Evolutionary conservation across 352 stramenopile species (phyloP).

Genomic region (Pythium rishiriense): DNA sequence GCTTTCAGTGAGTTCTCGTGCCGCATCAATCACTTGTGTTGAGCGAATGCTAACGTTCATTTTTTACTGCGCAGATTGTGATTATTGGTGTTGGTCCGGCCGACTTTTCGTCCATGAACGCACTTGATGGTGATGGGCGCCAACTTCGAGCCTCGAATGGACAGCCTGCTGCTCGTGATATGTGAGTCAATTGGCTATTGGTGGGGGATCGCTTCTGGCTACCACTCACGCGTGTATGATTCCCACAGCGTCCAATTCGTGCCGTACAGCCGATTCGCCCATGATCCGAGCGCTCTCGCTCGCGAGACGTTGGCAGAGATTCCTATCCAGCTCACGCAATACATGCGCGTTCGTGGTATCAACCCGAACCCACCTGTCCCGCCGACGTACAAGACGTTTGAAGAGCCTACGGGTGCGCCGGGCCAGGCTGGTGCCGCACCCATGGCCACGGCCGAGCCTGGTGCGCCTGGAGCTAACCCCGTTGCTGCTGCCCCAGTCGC

Average conservation of each 20-base stretch:
- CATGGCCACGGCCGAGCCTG: conserved; percentile 16
- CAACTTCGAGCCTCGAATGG: conserved; percentile 46
- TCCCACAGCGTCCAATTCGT: conserved; percentile 77
- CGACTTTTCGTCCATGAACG: conserved; percentile 72
- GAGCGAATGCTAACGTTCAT: neutral
- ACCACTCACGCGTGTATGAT: neutral
- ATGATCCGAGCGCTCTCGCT: conserved; percentile 44
- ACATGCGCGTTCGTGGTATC: conserved; percentile 70
- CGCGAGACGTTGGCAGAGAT: conserved; percentile 71
- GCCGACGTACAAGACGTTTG: conserved; percentile 50
- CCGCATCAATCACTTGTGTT: neutral
- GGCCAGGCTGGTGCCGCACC: neutral
- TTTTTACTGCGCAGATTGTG: conserved; percentile 42
- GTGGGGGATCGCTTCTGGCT: neutral
- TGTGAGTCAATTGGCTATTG: conserved; percentile 34
- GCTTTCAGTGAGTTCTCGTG: conserved; percentile 39
- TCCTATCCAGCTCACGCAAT: conserved; percentile 70
- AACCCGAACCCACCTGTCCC: conserved; percentile 46
- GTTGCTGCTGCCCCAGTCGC: neutral
- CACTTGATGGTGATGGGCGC: conserved; percentile 59
- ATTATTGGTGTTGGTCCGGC: conserved; percentile 75
- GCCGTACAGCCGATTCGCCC: conserved; percentile 52
- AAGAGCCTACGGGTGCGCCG: conserved; percentile 28
- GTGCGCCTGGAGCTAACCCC: conserved; percentile 21
- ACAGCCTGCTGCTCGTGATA: conserved; percentile 46